Evolutionary conservation across 1,139 yeast genomes (phyloP), one percentile per base, ranked within the genome.

Genomic region (Pichia sp.): DNA sequence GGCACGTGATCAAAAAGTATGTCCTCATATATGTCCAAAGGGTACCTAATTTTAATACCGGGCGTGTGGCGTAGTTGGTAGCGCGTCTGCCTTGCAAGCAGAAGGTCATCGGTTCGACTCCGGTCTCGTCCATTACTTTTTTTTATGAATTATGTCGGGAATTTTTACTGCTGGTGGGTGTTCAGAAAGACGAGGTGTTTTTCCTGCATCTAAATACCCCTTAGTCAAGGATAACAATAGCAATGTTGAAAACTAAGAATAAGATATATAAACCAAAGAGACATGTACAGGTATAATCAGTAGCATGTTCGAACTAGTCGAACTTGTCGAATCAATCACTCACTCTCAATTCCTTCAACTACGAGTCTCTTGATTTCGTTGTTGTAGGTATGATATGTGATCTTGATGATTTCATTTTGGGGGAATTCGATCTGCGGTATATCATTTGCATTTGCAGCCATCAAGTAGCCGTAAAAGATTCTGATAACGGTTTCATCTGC

Each of bases 401-500:
- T 78, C 58, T 88, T 95, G 44, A 87, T 84, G 32, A 91, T 70
- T 51, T 87, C 94, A 54, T 84, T 75, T 39, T 83, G 74, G 31
- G 91, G 78, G 59, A 91, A 87, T 44, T 74, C 67, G 39, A 88
- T 64, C 31, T 67, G 64, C 4, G 97, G 96, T 42, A 91, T 86
- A 49, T 87, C 96, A 45, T 71, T 71, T 49, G 93, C 84, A 5
- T 93, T 76, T 45, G 87, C 79, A 3, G 96, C 93, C 95, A 91
- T 85, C 50, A 91, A 68, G 58, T 91, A 91, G 2, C 97, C 98
- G 53, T 87, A 91, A 37, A 91, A 69, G 4, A 91, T 96, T 42
- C 87, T 70, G 45, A 93, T 67, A 1, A 91, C 83, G 1, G 95
- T 77, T 52, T 88, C 96, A 56, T 93, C 97, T 1, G 96, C 97